These are phyloP conservation scores for Gossypium laxum DNA, from an alignment of 441 rosid species.

Conservation along the genomic window DNA sequence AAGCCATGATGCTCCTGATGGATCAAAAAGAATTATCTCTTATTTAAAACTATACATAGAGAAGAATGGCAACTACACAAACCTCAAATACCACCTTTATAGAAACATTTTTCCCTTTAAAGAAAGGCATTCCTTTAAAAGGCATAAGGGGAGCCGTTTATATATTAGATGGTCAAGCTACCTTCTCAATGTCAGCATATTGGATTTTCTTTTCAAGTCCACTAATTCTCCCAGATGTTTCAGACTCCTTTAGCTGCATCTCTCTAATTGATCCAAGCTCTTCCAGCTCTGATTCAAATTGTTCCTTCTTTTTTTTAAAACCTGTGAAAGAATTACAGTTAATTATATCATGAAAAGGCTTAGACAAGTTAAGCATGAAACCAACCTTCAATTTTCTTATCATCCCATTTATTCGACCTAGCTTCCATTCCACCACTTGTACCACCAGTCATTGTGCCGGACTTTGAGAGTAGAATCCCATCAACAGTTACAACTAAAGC, in stretches of 20 bases:
- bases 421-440: conserved; percentile 99
- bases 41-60: not conserved
- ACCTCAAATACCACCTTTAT: not conserved
- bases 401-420: conserved; percentile 95
- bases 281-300: conserved; percentile 67
- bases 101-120: not conserved
- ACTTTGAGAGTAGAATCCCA: conserved; percentile 81
- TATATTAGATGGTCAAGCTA: conserved; percentile 15
- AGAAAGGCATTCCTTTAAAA: not conserved
- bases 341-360: conserved; percentile 14
- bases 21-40: not conserved
- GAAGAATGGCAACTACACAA: not conserved
- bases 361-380: conserved; percentile 15
- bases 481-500: conserved; percentile 87
- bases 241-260: conserved; percentile 89
- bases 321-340: conserved; percentile 37
- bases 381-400: conserved; percentile 84
- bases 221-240: conserved; percentile 84
- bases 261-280: conserved; percentile 90
- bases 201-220: conserved; percentile 95
- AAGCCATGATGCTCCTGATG: not conserved
- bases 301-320: conserved; percentile 65
- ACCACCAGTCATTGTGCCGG: conserved; percentile 99
- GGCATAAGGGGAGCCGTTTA: not conserved
- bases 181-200: conserved; percentile 97